Conservation (phyloP, 306 rosid genomes). For the Malus domestica region DNA sequence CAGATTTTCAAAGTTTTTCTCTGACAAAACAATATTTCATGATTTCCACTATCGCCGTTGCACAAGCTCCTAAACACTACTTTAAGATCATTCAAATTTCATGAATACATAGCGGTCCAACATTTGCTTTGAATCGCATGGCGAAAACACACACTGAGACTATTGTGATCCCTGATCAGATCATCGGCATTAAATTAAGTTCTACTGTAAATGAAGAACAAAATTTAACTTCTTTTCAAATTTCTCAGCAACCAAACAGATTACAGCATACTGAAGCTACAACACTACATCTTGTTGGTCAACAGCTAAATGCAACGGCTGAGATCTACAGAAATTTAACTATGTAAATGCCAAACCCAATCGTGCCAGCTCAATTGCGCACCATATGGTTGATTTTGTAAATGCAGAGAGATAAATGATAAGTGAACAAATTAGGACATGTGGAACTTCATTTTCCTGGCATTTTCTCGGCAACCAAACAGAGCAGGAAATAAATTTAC, state of each 20-base stretch:
- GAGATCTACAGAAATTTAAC: not conserved
- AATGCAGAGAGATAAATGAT: not conserved
- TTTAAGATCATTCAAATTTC: not conserved
- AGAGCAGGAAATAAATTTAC: not conserved
- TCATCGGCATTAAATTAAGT: not conserved
- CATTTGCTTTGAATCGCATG: not conserved
- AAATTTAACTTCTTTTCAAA: not conserved
- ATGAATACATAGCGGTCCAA: not conserved
- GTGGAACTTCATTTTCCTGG: not conserved
- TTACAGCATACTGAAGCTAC: not conserved
- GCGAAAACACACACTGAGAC: not conserved
- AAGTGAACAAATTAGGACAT: not conserved
- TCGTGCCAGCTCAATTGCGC: not conserved
- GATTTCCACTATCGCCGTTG: not conserved
- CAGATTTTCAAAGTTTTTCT: not conserved
- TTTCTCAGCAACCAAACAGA: not conserved
- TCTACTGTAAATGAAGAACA: not conserved
- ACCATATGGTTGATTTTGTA: not conserved
- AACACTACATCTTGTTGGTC: not conserved
- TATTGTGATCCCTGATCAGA: not conserved
- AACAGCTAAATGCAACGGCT: not conserved
- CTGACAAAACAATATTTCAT: too few relatives aligned
- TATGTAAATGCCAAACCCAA: not conserved
- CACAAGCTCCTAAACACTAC: not conserved
- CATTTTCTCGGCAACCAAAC: constrained; percentile 3